A percentile compares a stretch with the other conserved stretches of the same genome.
These are phyloP conservation scores for Mycena leptocephala DNA, from an alignment of 768 basidiomycete genomes.

Conservation along the genomic window DNA sequence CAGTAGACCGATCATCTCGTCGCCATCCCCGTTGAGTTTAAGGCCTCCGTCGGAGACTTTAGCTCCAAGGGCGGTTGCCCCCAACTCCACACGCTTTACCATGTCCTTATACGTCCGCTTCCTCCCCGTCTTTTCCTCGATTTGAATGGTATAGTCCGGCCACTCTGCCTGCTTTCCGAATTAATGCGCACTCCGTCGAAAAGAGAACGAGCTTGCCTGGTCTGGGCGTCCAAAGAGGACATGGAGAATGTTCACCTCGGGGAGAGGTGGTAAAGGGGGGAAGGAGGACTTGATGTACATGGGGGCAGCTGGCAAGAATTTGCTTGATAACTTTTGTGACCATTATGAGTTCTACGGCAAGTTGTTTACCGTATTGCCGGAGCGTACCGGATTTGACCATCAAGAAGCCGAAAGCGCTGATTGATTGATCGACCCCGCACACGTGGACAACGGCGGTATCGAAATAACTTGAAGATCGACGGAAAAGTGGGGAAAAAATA, in stretches of 20 bases:
- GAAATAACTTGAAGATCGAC: too few species aligned
- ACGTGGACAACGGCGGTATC: too few species aligned
- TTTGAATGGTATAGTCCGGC: constrained; percentile 70
- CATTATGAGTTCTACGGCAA: background rate
- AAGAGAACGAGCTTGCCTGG: constrained; percentile 43
- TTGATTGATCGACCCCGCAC: background rate
- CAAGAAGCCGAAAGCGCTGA: background rate
- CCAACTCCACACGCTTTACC: constrained; percentile 64
- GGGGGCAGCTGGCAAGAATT: background rate
- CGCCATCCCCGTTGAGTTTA: constrained; percentile 61
- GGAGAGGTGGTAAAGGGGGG: constrained; percentile 65
- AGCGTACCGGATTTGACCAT: background rate
- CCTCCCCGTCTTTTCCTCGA: constrained; percentile 70
- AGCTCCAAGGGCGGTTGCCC: constrained; percentile 71
- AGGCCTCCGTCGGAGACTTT: constrained; percentile 69
- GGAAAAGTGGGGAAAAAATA: too few species aligned
- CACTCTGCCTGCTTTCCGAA: constrained; percentile 52
- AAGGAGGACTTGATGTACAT: constrained; percentile 77
- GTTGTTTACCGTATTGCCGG: background rate
- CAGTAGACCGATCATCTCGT: constrained; percentile 79
- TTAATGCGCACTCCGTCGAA: background rate
- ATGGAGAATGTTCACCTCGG: constrained; percentile 69
- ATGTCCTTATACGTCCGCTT: constrained; percentile 66
- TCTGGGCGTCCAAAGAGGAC: constrained; percentile 70
- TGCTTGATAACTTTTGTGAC: background rate